phyloP scores from a whole-genome alignment of 129 eudicot genomes.

The Artemisia annua region DNA sequence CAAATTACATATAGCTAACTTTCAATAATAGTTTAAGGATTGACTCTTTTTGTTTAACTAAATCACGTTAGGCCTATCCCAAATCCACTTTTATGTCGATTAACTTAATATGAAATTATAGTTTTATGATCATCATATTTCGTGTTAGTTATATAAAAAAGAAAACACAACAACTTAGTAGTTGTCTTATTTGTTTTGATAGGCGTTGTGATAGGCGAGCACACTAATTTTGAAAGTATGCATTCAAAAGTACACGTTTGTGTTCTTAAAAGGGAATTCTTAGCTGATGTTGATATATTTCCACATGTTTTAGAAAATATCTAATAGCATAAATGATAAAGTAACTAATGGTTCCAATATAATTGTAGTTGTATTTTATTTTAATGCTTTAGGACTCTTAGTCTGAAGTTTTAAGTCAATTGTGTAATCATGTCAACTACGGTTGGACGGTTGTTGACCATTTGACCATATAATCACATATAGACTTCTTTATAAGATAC shows the following conservation, averaged over 20 bases:
- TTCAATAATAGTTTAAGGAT: not conserved
- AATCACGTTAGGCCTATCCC: not conserved
- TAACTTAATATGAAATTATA: not conserved
- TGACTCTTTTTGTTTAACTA: not conserved
- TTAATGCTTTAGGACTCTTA: slow-evolving; percentile 1
- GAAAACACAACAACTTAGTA: not conserved
- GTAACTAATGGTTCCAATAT: slow-evolving; percentile 11
- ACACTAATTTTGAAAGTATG: slow-evolving; percentile 30
- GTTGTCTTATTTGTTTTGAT: slow-evolving; percentile 7
- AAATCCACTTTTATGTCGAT: not conserved
- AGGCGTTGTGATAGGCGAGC: slow-evolving; percentile 29
- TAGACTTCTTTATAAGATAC: not conserved
- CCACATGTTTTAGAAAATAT: slow-evolving; percentile 10
- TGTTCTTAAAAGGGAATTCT: slow-evolving; percentile 19
- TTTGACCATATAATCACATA: not conserved
- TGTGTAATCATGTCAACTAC: not conserved
- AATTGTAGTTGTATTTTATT: slow-evolving; percentile 12
- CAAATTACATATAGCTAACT: no score
- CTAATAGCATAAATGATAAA: slow-evolving; percentile 16
- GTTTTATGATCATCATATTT: not conserved
- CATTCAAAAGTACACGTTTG: slow-evolving; percentile 23
- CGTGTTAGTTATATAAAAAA: not conserved
- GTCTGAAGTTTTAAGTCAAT: not conserved
- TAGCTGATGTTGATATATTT: slow-evolving; percentile 26
- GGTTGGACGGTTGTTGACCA: not conserved